Evolutionary conservation across 495 filamentous ascomycete genomes (phyloP), one percentile per base, ranked within the genome.

Genomic region (Pseudoneurospora amorphoporcata): DNA sequence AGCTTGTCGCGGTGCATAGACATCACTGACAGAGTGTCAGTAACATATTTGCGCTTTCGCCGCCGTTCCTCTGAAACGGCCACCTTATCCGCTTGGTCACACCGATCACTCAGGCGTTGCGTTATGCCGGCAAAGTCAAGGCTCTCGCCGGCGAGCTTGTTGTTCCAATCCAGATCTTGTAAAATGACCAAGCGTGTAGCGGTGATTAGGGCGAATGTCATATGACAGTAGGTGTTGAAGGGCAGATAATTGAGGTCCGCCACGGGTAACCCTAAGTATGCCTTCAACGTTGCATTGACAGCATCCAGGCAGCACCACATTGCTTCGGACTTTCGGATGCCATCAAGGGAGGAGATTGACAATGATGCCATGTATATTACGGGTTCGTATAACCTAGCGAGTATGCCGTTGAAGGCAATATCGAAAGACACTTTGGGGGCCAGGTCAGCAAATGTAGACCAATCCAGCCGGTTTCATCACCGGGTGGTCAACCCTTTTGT

Each of bases 341-440:
- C 68, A 8, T 69, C 71, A 9, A 41, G 8, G 7, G 41, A 39
- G 10, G 65, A 45, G 0, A 41, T 10, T 3, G 68, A 17, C 4
- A 58, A 47, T 4, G 74, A 68, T 12, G 69, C 71, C 47, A 74
- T 75, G 45, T 75, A 69, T 16, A 77, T 73, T 10, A 43, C 76
- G 1, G 77, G 77, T 68, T 79, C 77, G 58, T 76, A 76, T 9
- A 79, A 72, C 43, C 74, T 70, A 16, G 73, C 69, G 8, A 79
- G 72, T 0, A 71, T 32, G 35, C 73, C 68, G 6, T 72, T 42
- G 38, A 75, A 76, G 23, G 38, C 58, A 3, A 73, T 41, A 2
- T 74, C 39, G 68, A 77, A 75, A 0, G 73, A n/a, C 32, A 42
- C 77, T 77, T 35, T 10, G 29, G n/a, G 35, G 39, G 5, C 69